These are phyloP conservation scores for Fusarium mundagurra DNA, from an alignment of 2,329 filamentous ascomycete genomes.

Conservation along the genomic window DNA sequence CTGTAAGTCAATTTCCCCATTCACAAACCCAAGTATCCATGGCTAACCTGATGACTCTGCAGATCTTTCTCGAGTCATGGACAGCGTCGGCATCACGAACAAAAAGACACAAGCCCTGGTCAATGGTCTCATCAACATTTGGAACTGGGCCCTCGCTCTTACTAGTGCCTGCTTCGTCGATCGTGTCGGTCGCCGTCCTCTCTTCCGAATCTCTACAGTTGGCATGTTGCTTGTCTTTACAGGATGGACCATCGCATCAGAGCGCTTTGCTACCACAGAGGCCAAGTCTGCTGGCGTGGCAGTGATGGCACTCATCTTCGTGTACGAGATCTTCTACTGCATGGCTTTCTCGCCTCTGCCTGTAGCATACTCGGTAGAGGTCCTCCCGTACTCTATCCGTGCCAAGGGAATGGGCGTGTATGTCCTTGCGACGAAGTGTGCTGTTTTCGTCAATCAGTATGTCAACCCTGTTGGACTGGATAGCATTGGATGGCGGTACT, in stretches of 20 bases:
- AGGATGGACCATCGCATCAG: constrained; percentile 49
- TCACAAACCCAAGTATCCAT: fast-evolving
- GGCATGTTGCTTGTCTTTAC: constrained; percentile 48
- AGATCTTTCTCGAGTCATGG: constrained; percentile 33
- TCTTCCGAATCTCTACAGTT: constrained; percentile 45
- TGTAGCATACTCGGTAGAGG: constrained; percentile 60
- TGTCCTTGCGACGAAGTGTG: constrained; percentile 42
- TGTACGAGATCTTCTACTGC: constrained; percentile 59
- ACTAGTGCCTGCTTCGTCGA: constrained; percentile 44
- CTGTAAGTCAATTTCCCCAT: constrained; percentile 27
- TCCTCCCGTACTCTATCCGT: constrained; percentile 63
- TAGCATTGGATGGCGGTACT: constrained; percentile 62
- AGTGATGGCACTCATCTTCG: constrained; percentile 50
- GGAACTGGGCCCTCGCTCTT: constrained; percentile 42
- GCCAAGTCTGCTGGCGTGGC: constrained; percentile 44
- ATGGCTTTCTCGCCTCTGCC: constrained; percentile 65
- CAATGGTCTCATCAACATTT: constrained; percentile 45
- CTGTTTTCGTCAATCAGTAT: constrained; percentile 46
- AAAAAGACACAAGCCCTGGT: constrained; percentile 43
- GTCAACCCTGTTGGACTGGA: constrained; percentile 64
- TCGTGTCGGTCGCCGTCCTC: constrained; percentile 43
- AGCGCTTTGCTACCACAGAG: constrained; percentile 44
- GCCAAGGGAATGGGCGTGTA: constrained; percentile 58
- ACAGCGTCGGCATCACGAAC: constrained; percentile 30
- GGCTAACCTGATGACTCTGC: fast-evolving